Percentiles rank a stretch among this genome's conserved stretches.
Conservation (phyloP, 192 early-diverging fungal species). For the Jimgerdemannia lactiflua region DNA sequence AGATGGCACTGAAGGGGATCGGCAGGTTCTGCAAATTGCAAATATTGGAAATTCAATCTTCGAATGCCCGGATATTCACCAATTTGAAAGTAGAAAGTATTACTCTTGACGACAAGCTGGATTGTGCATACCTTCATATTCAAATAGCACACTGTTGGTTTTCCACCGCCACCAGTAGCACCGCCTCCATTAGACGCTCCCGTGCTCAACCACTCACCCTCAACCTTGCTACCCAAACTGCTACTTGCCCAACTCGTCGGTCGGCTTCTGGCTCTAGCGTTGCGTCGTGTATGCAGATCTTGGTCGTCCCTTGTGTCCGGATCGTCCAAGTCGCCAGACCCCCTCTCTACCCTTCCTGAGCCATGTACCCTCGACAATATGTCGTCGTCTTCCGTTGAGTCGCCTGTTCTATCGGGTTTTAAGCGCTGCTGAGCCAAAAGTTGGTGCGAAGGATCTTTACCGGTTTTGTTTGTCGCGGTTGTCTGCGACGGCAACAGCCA, state of each 20-base stretch:
- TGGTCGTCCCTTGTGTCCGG: background rate
- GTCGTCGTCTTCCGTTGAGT: background rate
- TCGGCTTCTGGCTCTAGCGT: background rate
- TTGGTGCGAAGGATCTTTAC: background rate
- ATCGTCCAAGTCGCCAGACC: background rate
- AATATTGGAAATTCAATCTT: no score
- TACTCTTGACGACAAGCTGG: background rate
- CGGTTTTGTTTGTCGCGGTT: constrained; percentile 5
- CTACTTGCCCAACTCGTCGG: background rate
- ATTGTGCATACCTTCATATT: background rate
- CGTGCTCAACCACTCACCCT: background rate
- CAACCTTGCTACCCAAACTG: background rate
- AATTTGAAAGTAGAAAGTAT: background rate
- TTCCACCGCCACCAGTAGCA: background rate
- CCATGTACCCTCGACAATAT: background rate
- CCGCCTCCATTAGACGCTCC: background rate
- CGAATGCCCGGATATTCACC: no score
- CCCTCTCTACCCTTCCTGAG: background rate
- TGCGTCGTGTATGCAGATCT: background rate
- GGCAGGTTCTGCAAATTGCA: constrained; percentile 54
- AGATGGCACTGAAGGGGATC: constrained; percentile 70
- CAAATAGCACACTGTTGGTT: background rate
- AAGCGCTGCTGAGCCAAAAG: background rate
- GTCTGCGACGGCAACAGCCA: background rate
- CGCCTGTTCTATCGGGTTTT: background rate